These are phyloP conservation scores for Diaporthe nobilis DNA, from an alignment of 2,329 filamentous ascomycete genomes.

Conservation along the genomic window DNA sequence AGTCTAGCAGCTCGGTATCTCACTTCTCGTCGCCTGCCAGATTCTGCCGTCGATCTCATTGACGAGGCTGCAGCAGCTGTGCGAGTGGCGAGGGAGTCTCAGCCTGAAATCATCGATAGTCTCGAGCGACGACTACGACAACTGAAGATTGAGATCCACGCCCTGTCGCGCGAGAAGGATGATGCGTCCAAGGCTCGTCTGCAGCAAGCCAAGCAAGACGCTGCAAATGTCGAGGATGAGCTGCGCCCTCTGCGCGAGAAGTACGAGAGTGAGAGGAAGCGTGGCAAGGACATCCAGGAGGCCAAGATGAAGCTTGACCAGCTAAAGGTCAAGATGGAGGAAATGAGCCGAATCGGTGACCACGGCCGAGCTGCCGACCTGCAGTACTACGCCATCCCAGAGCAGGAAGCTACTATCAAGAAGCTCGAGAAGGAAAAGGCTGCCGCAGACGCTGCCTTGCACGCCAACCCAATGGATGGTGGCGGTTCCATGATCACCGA, in stretches of 20 bases:
- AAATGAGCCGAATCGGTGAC: constrained; percentile 90
- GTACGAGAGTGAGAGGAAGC: constrained; percentile 93
- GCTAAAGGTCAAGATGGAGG: constrained; percentile 91
- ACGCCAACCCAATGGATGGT: constrained; percentile 66
- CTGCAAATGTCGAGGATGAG: constrained; percentile 95
- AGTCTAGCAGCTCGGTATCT: constrained; percentile 94
- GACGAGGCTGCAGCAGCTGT: constrained; percentile 98
- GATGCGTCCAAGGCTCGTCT: constrained; percentile 90
- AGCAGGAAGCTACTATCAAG: constrained; percentile 86
- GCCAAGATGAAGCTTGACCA: constrained; percentile 95
- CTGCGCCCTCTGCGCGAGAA: constrained; percentile 92
- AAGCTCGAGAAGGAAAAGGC: constrained; percentile 85
- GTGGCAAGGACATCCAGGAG: constrained; percentile 92
- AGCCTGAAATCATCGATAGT: constrained; percentile 95
- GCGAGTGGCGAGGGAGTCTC: constrained; percentile 93
- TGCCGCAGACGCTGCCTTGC: constrained; percentile 80
- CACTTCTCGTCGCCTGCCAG: constrained; percentile 89
- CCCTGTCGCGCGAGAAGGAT: constrained; percentile 92
- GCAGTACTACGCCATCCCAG: constrained; percentile 97
- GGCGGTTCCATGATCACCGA: constrained; percentile 88
- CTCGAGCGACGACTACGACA: constrained; percentile 92
- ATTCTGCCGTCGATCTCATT: constrained; percentile 96
- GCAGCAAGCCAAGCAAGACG: constrained; percentile 86
- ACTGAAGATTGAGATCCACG: constrained; percentile 97
- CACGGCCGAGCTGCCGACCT: constrained; percentile 91